Percentiles rank a stretch among this genome's conserved stretches.
Conservation (phyloP, 345 rosid genomes). For the Diplotaxis tenuifolia region DNA sequence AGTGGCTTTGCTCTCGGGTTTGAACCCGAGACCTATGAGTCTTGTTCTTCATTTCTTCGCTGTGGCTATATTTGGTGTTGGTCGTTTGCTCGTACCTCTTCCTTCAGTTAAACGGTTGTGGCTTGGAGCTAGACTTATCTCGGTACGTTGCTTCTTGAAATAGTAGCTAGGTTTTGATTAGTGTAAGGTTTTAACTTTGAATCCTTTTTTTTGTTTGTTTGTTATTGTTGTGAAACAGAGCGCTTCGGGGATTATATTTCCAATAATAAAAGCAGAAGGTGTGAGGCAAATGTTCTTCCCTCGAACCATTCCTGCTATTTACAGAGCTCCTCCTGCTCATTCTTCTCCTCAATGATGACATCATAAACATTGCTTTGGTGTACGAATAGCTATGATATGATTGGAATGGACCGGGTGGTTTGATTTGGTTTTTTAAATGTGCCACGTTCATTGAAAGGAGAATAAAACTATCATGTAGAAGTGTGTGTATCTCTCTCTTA, state of each 20-base stretch:
- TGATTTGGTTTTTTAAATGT: constrained; percentile 13
- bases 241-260: constrained; percentile 53
- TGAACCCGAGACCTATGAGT: constrained; percentile 50
- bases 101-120: constrained; percentile 47
- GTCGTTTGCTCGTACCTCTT: constrained; percentile 52
- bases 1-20: constrained; percentile 52
- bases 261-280: constrained; percentile 52
- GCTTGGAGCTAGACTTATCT: constrained; percentile 49
- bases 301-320: constrained; percentile 44
- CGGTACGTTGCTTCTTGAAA: constrained; percentile 31
- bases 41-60: constrained; percentile 57
- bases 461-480: not conserved
- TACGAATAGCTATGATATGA: not conserved
- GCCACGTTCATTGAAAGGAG: not conserved
- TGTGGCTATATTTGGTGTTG: constrained; percentile 54
- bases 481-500: not conserved
- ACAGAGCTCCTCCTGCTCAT: constrained; percentile 46
- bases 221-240: constrained; percentile 36
- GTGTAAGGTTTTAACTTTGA: not conserved
- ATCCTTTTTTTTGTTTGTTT: not conserved
- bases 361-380: not conserved
- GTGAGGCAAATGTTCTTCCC: constrained; percentile 60
- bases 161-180: not conserved
- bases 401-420: not conserved
- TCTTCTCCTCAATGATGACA: constrained; percentile 1